phyloP scores from a whole-genome alignment of 2,329 filamentous ascomycete species.

The Aspergillus sp. region DNA sequence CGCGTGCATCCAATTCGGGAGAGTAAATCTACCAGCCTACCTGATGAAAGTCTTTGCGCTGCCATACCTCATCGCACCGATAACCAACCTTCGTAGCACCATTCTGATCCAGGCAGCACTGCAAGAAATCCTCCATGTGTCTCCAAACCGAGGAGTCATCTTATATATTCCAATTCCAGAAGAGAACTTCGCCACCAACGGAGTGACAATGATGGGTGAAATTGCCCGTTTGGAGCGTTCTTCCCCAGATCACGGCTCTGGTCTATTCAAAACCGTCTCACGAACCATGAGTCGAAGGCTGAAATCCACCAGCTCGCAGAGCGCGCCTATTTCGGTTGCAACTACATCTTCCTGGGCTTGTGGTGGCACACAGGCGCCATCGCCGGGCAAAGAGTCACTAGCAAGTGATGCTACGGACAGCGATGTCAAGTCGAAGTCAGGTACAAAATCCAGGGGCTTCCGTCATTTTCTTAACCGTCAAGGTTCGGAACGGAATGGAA shows the following conservation, averaged over 20 bases:
- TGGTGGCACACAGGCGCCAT: constrained; percentile 2
- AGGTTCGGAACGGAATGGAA: constrained; percentile 8
- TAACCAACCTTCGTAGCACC: constrained; percentile 79
- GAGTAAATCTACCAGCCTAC: constrained; percentile 77
- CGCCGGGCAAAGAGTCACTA: constrained; percentile 4
- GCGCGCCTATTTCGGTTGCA: constrained; percentile 27
- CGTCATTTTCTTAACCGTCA: constrained; percentile 23
- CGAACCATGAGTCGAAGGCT: constrained; percentile 42
- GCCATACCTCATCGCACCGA: constrained; percentile 66
- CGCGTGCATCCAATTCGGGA: constrained; percentile 72
- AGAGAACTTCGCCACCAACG: constrained; percentile 70
- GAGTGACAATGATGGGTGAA: constrained; percentile 68
- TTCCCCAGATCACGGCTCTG: constrained; percentile 44
- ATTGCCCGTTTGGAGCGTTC: constrained; percentile 61
- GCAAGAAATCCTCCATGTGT: constrained; percentile 68
- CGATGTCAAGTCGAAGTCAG: constrained; percentile 16
- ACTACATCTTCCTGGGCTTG: constrained; percentile 23
- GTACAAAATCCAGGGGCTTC: constrained; percentile 30
- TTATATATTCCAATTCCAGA: constrained; percentile 71
- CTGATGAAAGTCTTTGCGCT: constrained; percentile 73
- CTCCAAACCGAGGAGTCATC: constrained; percentile 67
- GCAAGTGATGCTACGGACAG: constrained; percentile 8
- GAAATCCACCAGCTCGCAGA: constrained; percentile 34
- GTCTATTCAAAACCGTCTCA: constrained; percentile 44
- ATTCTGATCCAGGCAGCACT: constrained; percentile 76